These are phyloP conservation scores for Trichophyton verrucosum DNA, from an alignment of 2,329 filamentous ascomycete genomes.

Conservation along the genomic window DNA sequence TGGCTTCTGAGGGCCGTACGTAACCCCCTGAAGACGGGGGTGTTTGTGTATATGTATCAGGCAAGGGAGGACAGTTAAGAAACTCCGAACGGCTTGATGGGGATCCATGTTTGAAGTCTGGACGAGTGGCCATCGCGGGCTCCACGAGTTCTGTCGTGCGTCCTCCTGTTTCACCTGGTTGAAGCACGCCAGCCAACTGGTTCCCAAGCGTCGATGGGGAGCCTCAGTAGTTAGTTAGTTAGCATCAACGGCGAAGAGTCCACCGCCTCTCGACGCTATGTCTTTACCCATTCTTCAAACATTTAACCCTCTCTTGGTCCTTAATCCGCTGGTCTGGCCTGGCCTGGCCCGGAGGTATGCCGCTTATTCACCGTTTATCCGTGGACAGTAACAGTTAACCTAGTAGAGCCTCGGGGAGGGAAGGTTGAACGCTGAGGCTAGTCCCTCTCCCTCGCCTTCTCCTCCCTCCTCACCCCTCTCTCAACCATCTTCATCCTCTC, in stretches of 20 bases:
- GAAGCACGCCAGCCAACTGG: neutral
- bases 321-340: neutral
- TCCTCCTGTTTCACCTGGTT: neutral
- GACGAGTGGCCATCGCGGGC: neutral
- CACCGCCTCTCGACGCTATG: neutral
- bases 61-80: neutral
- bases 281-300: neutral
- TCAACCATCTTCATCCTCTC: conserved; percentile 54
- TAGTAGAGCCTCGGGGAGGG: neutral
- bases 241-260: neutral
- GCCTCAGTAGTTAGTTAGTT: neutral
- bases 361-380: neutral
- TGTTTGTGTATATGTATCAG: too few relatives aligned
- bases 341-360: neutral
- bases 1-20: neutral
- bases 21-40: neutral
- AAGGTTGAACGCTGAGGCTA: neutral
- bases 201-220: neutral
- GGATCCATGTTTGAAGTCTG: neutral
- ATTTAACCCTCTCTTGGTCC: neutral
- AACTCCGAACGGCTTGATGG: neutral
- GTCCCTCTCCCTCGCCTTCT: conserved; percentile 26
- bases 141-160: neutral
- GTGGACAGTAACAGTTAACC: neutral
- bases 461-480: conserved; percentile 50